Percentiles rank a stretch among this genome's conserved stretches.
These are phyloP conservation scores for Leccinum olivaceopallidum DNA, from an alignment of 768 basidiomycete genomes.

Conservation along the genomic window DNA sequence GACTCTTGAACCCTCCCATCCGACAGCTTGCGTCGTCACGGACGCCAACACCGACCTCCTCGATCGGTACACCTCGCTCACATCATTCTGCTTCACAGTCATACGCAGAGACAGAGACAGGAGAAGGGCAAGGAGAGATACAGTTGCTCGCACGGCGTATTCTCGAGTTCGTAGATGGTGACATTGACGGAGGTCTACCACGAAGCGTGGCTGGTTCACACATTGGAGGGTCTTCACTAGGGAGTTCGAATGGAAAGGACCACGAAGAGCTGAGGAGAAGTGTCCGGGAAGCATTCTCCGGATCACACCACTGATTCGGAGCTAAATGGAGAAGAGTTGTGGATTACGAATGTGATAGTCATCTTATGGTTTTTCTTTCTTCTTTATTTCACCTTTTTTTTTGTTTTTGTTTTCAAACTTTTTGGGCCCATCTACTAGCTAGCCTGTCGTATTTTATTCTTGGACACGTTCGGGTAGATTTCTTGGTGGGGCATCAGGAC, in stretches of 20 bases:
- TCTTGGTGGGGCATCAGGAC: slow-evolving; percentile 1
- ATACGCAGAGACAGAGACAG: slow-evolving; percentile 80
- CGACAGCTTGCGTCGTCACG: slow-evolving; percentile 76
- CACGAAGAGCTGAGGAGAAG: slow-evolving; percentile 81
- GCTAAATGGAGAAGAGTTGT: neutral
- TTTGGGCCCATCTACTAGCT: slow-evolving; percentile 1
- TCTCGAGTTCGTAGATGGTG: slow-evolving; percentile 82
- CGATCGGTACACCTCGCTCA: slow-evolving; percentile 71
- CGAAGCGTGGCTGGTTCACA: slow-evolving; percentile 67
- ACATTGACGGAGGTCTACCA: slow-evolving; percentile 57
- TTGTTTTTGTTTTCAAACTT: neutral
- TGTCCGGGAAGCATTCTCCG: slow-evolving; percentile 77
- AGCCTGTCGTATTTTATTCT: slow-evolving; percentile 13
- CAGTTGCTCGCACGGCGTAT: slow-evolving; percentile 82
- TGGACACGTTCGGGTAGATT: neutral
- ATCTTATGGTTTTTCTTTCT: neutral
- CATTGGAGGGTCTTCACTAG: slow-evolving; percentile 67
- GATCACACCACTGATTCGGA: slow-evolving; percentile 44
- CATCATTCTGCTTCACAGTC: slow-evolving; percentile 69
- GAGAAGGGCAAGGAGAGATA: slow-evolving; percentile 91
- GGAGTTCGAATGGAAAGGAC: slow-evolving; percentile 57
- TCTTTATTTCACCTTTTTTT: neutral
- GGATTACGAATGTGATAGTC: neutral
- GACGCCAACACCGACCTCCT: slow-evolving; percentile 68
- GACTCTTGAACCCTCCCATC: slow-evolving; percentile 81